phyloP scores from a whole-genome alignment of 2,329 filamentous ascomycete genomes.

The Sporothrix inflata region DNA sequence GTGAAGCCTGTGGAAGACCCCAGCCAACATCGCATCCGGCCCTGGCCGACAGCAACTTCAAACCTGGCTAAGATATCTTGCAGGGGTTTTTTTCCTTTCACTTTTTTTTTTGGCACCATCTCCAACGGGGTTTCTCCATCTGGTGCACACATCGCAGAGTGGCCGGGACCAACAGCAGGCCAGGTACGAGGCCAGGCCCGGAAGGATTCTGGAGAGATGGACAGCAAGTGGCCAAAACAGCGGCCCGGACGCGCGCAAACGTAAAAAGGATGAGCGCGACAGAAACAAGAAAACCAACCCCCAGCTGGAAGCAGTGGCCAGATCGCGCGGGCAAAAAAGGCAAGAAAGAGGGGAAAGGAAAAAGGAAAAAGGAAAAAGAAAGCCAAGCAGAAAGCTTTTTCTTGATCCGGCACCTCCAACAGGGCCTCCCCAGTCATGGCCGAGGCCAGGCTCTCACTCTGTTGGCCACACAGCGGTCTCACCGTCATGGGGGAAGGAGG shows the following conservation, averaged over 20 bases:
- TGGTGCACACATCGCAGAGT: conserved; percentile 3
- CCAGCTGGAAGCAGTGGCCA: not conserved
- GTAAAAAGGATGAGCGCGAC: not conserved
- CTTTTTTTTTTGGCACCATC: not conserved
- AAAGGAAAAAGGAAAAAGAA: not conserved
- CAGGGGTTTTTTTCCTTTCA: not conserved
- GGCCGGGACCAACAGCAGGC: conserved; percentile 7
- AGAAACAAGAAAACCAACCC: not conserved
- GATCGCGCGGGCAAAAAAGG: not conserved
- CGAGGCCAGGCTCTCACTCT: not conserved
- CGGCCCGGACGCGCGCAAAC: not conserved
- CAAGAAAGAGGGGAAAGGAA: not conserved
- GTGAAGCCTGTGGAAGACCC: not conserved
- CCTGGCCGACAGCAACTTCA: not conserved
- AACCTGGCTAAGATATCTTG: not conserved
- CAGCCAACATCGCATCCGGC: not conserved
- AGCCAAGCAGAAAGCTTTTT: not conserved
- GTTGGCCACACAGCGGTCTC: not conserved
- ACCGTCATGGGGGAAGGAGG: not conserved
- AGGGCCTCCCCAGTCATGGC: not conserved
- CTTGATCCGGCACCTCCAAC: conserved; percentile 6
- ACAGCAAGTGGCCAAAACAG: not conserved
- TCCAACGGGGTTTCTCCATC: conserved; percentile 9
- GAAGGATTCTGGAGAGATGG: conserved; percentile 19
- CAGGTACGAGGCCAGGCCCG: not conserved